Base-by-base conservation (phyloP, 2,329 filamentous ascomycete species). In the Monosporascus sp. region DNA sequence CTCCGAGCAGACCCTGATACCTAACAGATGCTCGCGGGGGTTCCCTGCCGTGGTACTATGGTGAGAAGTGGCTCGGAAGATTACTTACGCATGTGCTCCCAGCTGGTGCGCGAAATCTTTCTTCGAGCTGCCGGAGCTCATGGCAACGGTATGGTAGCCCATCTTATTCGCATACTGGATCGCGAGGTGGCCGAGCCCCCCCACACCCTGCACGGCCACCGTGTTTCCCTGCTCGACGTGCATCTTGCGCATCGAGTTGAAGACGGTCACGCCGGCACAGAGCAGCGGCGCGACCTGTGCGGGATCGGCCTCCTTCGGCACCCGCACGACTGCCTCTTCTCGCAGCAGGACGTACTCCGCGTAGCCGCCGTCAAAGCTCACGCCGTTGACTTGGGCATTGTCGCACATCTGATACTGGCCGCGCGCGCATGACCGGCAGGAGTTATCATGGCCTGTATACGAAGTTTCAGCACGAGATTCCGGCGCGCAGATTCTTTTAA, bases 111-210 rank as follows among this genome's bases (percentile, higher is more conserved):
- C 87, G 62, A 91, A 88, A 0, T 83, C 78, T 55, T 79, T 79
- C 75, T 93, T 93, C 59, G 74, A 76, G 55, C 82, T 78, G 8
- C 83, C 82, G 0, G 82, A 80, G 9, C 82, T 87, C 49, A 92
- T 76, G 0, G 86, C 89, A 2, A 83, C 82, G 5, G 89, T 82
- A 53, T 82, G 78, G 69, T 87, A 91, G 5, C 89, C 89, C 87
- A 91, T 90, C 69, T 84, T 84, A 48, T 75, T 75, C 5, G 87
- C 87, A 65, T 86, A 92, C 66, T 91, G 88, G 31, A 92, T 83
- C 0, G 87, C 89, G 31, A 93, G 68, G 68, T 93, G 89, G 2
- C 89, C 89, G 0, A 92, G 76, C 2, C 89, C 89, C 49, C 90
- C 84, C 3, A 93, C 75, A 15, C 88, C 89, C 56, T 92, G 83